A percentile compares a stretch with the other conserved stretches of the same genome.
Conservation (phyloP, 163 green algal species). For the Scenedesmus sp. region DNA sequence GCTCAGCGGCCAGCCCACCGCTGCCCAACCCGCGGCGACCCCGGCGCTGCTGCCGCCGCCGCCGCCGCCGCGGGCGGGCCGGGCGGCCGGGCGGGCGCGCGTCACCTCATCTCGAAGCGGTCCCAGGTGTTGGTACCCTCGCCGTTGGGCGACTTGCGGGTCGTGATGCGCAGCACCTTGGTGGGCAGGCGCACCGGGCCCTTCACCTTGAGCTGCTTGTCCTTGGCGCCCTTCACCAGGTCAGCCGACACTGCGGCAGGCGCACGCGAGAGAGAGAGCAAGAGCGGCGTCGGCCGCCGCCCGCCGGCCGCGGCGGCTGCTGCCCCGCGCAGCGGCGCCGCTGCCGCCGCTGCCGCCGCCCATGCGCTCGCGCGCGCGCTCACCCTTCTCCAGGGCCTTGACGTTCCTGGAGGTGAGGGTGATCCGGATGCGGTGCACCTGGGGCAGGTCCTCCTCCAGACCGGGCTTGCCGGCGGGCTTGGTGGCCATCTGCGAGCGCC, state of each 20-base stretch:
- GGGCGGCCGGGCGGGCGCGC: no score
- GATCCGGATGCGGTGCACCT: constrained; percentile 98
- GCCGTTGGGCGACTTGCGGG: constrained; percentile 97
- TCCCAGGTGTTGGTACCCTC: constrained; percentile 99
- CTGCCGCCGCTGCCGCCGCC: background rate
- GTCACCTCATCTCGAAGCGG: constrained; percentile 89
- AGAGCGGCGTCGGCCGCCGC: background rate
- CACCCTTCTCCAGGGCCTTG: constrained; percentile 98
- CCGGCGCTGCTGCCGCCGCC: background rate
- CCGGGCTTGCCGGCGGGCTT: constrained; percentile 81
- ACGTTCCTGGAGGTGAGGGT: constrained; percentile 98
- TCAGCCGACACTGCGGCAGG: constrained; percentile 90
- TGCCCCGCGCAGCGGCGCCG: background rate
- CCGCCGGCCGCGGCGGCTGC: background rate
- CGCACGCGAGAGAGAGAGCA: background rate
- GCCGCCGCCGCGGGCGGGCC: no score
- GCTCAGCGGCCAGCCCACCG: background rate
- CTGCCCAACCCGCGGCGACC: no score
- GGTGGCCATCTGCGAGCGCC: constrained; percentile 73
- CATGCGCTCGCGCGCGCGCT: constrained; percentile 8
- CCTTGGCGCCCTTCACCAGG: constrained; percentile 97
- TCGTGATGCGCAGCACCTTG: constrained; percentile 97
- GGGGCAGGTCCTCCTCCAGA: constrained; percentile 80
- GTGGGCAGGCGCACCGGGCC: constrained; percentile 99
- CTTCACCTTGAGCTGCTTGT: constrained; percentile 98